A percentile compares a stretch with the other conserved stretches of the same genome.
phyloP scores from a whole-genome alignment of 495 filamentous ascomycete species.

The Aspergillus campestris region DNA sequence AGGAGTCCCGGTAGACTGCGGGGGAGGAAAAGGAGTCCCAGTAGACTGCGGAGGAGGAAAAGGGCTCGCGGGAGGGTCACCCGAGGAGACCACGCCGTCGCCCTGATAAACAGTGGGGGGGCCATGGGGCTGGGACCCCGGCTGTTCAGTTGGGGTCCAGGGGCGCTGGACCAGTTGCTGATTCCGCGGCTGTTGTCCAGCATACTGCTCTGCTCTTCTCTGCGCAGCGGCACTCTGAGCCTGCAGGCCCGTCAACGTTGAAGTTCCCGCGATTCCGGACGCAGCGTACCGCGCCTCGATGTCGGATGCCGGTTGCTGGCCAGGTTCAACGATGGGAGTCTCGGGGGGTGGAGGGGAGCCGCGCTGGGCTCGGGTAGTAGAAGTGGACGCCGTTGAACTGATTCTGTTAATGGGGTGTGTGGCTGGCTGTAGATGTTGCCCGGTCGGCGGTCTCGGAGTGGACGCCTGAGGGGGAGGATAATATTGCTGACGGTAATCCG shows the following conservation, averaged over 20 bases:
- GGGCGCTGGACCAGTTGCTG: slow-evolving; percentile 53
- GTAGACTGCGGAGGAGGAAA: slow-evolving; percentile 22
- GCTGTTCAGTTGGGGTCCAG: slow-evolving; percentile 93
- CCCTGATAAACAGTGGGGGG: slow-evolving; percentile 93
- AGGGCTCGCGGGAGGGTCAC: slow-evolving; percentile 17
- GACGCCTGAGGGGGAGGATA: slow-evolving; percentile 50
- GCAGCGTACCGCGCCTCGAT: slow-evolving; percentile 89
- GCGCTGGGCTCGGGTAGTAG: slow-evolving; percentile 83
- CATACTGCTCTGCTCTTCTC: slow-evolving; percentile 68
- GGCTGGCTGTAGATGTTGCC: slow-evolving; percentile 32
- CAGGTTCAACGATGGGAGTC: slow-evolving; percentile 75
- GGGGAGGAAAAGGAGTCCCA: slow-evolving; percentile 9
- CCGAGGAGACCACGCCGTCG: slow-evolving; percentile 44
- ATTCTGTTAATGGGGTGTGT: slow-evolving; percentile 63
- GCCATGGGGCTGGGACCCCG: slow-evolving; percentile 80
- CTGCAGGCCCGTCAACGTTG: slow-evolving; percentile 70
- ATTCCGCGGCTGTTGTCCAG: slow-evolving; percentile 37
- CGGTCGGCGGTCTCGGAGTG: slow-evolving; percentile 6
- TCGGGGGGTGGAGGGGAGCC: slow-evolving; percentile 94
- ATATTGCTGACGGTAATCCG: slow-evolving; percentile 57
- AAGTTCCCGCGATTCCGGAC: slow-evolving; percentile 76
- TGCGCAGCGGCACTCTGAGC: slow-evolving; percentile 76
- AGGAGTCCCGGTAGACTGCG: too few relatives aligned
- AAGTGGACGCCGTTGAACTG: slow-evolving; percentile 80
- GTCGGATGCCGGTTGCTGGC: slow-evolving; percentile 58